Evolutionary conservation across 2,329 filamentous ascomycete species (phyloP), one percentile per base, ranked within the genome.

Genomic region (Periglandula ipomoeae): DNA sequence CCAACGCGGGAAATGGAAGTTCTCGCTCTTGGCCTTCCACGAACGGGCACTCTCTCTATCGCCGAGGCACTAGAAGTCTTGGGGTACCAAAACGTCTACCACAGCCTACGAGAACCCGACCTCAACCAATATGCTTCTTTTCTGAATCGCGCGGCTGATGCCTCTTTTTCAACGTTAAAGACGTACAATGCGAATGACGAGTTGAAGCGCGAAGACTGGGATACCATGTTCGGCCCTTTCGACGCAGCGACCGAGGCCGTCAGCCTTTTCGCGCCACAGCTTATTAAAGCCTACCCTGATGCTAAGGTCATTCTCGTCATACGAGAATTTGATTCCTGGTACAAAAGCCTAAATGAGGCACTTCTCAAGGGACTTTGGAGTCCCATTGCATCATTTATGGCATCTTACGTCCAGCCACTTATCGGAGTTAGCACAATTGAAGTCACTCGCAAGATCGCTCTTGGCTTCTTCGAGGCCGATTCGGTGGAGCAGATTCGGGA

Each of bases 1-100:
- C 35, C 35, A 13, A 19, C 5, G 22, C 39, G 39, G 6, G 41
- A 44, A 30, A 44, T 44, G 41, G 30, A 44, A 10, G 57, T 66
- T 35, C 58, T 65, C 10, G 51, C 56, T 2, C 51, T 65, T 0
- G 63, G 64, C 5, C 57, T 65, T 6, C 55, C 58, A 1, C 60
- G 63, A 8, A 65, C 65, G 2, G 65, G 63, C 6, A 58, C 61
- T 17, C 59, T 60, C 1, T 68, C 65, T n/a, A 61, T 68, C 37
- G 56, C 58, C 1, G 52, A 61, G 7, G 65, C 65, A 1, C 61
- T 66, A 32, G 55, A 54, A 0, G 55, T 59, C 2, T 53, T 67
- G 0, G 64, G 64, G 47, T 67, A 65, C 51, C 42, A 61, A 5
- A 55, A 61, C 38, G 64, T 66, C 6, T 61, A 64, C 46, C 65